Evolutionary conservation across 202 grass and related monocot species (phyloP).

Genomic region (Zoysia matrella): DNA sequence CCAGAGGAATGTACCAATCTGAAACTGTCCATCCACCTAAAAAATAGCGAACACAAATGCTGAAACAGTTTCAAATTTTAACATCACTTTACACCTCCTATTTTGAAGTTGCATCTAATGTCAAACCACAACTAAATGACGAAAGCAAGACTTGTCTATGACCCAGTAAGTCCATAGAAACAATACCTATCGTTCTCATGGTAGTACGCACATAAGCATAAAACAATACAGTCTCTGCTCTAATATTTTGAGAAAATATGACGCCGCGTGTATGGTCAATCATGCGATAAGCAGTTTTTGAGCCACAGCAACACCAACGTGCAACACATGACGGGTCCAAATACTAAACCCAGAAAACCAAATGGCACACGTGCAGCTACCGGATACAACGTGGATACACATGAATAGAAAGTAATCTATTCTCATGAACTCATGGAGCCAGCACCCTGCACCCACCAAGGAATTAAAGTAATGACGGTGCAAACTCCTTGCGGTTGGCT

Average conservation of each 20-base stretch:
- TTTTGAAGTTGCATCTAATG: constrained; percentile 11
- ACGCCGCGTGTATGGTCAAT: constrained; percentile 9
- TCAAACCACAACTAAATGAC: constrained; percentile 31
- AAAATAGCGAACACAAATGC: constrained; percentile 18
- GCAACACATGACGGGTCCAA: background rate
- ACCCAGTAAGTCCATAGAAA: background rate
- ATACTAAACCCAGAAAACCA: background rate
- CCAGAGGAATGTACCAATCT: background rate
- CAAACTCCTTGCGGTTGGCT: background rate
- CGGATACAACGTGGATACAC: background rate
- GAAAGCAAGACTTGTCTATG: background rate
- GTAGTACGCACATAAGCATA: too few species aligned
- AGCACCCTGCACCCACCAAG: background rate
- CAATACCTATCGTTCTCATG: background rate
- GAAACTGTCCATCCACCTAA: constrained; percentile 13
- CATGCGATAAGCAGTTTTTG: constrained; percentile 1
- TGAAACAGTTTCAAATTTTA: background rate
- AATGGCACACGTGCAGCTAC: constrained; percentile 12
- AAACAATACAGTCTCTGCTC: background rate
- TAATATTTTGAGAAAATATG: background rate
- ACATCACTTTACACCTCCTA: background rate
- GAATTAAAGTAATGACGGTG: background rate
- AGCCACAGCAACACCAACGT: constrained; percentile 9
- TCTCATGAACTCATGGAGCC: background rate
- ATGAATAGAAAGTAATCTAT: background rate